Evolutionary conservation across 2,329 filamentous ascomycete genomes (phyloP).

Genomic region (Colletotrichum filicis): DNA sequence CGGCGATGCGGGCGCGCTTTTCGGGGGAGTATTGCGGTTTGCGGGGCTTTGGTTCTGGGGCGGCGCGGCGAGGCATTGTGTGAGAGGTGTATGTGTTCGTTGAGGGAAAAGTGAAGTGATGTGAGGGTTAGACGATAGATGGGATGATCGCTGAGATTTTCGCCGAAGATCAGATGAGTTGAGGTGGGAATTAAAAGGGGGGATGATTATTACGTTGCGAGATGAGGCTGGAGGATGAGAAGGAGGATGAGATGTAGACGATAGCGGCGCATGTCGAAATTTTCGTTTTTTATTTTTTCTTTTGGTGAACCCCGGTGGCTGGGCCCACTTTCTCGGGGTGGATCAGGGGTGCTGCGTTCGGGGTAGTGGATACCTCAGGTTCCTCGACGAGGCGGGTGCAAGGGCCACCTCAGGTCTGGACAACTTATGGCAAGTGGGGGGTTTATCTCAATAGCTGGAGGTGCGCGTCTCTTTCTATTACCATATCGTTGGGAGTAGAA

Average conservation of each 20-base stretch:
- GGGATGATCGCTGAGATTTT: neutral
- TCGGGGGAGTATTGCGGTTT: constrained; percentile 35
- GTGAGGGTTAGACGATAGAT: neutral
- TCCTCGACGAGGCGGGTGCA: neutral
- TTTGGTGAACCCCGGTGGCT: constrained; percentile 18
- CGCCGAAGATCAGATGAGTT: constrained; percentile 7
- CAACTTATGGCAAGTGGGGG: neutral
- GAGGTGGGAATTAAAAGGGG: neutral
- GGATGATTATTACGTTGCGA: neutral
- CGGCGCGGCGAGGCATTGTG: constrained; percentile 33
- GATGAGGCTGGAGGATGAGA: constrained; percentile 10
- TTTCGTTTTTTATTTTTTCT: constrained; percentile 31
- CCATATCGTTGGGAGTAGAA: too few species aligned
- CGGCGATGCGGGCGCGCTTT: constrained; percentile 34
- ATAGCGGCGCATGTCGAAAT: constrained; percentile 14
- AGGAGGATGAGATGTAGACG: constrained; percentile 3
- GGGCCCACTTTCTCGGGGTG: constrained; percentile 33
- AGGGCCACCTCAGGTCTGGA: too few species aligned
- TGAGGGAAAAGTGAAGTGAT: neutral
- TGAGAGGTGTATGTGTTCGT: neutral
- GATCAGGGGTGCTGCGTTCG: constrained; percentile 31
- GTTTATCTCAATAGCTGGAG: neutral
- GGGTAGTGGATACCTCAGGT: constrained; percentile 28
- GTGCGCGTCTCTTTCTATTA: too few species aligned
- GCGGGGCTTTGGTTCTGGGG: constrained; percentile 31